Conservation (phyloP, 2,329 filamentous ascomycete genomes). For the Cryphonectria nitschkei region DNA sequence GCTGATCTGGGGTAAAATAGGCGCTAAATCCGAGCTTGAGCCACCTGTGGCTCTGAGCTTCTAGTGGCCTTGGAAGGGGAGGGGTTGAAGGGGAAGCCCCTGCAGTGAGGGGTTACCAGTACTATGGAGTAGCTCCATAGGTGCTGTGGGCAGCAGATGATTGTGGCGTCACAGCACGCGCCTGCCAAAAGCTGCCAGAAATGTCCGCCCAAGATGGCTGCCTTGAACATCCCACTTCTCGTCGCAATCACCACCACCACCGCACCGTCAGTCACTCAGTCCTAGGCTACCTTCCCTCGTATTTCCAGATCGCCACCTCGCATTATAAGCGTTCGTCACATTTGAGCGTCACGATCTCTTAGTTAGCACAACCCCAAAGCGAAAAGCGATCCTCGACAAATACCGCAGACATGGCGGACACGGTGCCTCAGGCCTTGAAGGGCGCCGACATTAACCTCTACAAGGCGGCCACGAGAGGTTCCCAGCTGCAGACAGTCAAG, state of each 20-base stretch:
- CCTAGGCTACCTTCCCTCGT: no score
- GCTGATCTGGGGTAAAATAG: slow-evolving; percentile 2
- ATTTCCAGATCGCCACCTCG: background rate
- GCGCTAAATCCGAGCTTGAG: slow-evolving; percentile 4
- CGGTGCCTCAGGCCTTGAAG: slow-evolving; percentile 74
- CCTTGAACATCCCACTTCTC: background rate
- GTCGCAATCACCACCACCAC: background rate
- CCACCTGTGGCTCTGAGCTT: slow-evolving; percentile 5
- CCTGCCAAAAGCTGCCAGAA: background rate
- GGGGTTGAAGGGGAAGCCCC: background rate
- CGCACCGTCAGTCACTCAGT: background rate
- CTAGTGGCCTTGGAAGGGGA: background rate
- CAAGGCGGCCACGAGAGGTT: slow-evolving; percentile 81
- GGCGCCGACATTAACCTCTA: slow-evolving; percentile 71
- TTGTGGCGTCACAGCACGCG: slow-evolving; percentile 1
- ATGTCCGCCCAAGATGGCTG: slow-evolving; percentile 6
- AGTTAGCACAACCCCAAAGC: background rate
- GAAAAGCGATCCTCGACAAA: background rate
- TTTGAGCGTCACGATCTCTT: no score
- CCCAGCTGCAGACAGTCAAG: slow-evolving; percentile 81
- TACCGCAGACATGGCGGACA: slow-evolving; percentile 67
- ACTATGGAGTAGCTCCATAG: background rate
- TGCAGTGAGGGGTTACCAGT: background rate
- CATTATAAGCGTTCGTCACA: background rate
- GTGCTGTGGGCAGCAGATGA: background rate